Base-by-base conservation (phyloP, 2,329 filamentous ascomycete genomes). In the Trichophaea hybrida region DNA sequence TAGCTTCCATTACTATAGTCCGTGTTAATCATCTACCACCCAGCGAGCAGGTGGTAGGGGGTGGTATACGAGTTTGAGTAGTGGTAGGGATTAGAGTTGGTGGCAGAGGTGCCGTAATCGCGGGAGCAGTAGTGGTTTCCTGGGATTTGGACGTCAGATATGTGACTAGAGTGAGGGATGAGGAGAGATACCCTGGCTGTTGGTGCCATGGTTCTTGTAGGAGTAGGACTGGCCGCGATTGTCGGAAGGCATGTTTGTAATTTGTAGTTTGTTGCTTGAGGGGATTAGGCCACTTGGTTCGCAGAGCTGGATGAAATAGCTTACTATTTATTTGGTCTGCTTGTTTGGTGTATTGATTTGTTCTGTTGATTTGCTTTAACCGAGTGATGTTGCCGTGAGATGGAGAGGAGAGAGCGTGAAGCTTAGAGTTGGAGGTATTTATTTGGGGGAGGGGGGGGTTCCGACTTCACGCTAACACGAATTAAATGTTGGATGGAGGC, bases 51-150 rank as follows among this genome's bases (percentile, higher is more conserved):
- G 43, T 12, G 17, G 43, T 1, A 17, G 34, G 33, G 6, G 50
- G 55, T 8, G 12, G 24, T 6, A 34, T 59, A 40, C 44, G 57
- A 13, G 17, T 68, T 68, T 3, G 59, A 63, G 32, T 68, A 67
- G 50, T 68, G 66, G 44, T 68, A 67, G 0, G 62, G 38, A 31
- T 67, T 68, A 12, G 50, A 44, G 44, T 66, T 68, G 2, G 62
- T 32, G 8, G 61, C 65, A 34, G 57, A 48, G 37, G 44, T 58
- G 15, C 66, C 64, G 40, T 65, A 68, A 35, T 68, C 66, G 43
- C 66, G 65, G 40, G 46, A 43, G 53, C 56, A 64, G 24, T 63
- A 67, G 37, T 63, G 65, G 57, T 66, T 68, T 0, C 61, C 66
- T 58, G 31, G n/a, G n/a, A n/a, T n/a, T n/a, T n/a, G n/a, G n/a